These are phyloP conservation scores for Cajanus cajan DNA, from an alignment of 306 rosid genomes.

Conservation along the genomic window DNA sequence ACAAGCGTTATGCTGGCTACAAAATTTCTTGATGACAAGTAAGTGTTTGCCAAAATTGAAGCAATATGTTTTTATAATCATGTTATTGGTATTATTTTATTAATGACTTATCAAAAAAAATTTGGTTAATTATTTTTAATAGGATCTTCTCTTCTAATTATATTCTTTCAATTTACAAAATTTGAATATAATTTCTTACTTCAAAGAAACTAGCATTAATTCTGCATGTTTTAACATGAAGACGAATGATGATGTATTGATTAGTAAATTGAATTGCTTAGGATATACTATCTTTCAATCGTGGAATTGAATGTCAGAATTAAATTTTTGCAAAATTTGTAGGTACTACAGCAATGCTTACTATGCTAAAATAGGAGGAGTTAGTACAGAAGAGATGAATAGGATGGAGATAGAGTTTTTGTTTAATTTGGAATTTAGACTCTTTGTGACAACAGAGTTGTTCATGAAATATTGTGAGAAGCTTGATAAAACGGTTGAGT, in stretches of 20 bases:
- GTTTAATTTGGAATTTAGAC: slow-evolving; percentile 58
- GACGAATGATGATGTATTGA: too few relatives aligned
- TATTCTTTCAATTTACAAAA: too few relatives aligned
- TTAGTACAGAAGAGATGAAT: slow-evolving; percentile 67
- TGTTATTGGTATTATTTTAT: too few relatives aligned
- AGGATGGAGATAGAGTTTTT: slow-evolving; percentile 58
- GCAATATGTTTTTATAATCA: too few relatives aligned
- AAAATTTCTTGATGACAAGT: slow-evolving; percentile 56
- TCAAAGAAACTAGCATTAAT: too few relatives aligned
- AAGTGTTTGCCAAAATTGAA: not conserved
- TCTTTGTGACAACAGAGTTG: slow-evolving; percentile 45
- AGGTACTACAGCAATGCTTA: slow-evolving; percentile 53
- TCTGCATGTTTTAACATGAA: not conserved
- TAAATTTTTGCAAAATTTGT: not conserved
- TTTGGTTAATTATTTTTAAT: too few relatives aligned
- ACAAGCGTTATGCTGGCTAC: slow-evolving; percentile 64
- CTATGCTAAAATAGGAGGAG: slow-evolving; percentile 72
- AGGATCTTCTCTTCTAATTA: too few relatives aligned
- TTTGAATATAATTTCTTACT: too few relatives aligned
- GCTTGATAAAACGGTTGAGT: slow-evolving; percentile 35
- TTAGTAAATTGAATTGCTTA: too few relatives aligned
- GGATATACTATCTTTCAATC: too few relatives aligned
- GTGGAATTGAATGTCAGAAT: not conserved
- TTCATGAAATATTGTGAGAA: slow-evolving; percentile 41
- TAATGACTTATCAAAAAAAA: too few relatives aligned